Base-by-base conservation (phyloP, 352 stramenopile genomes). In the Pythium insidiosum region DNA sequence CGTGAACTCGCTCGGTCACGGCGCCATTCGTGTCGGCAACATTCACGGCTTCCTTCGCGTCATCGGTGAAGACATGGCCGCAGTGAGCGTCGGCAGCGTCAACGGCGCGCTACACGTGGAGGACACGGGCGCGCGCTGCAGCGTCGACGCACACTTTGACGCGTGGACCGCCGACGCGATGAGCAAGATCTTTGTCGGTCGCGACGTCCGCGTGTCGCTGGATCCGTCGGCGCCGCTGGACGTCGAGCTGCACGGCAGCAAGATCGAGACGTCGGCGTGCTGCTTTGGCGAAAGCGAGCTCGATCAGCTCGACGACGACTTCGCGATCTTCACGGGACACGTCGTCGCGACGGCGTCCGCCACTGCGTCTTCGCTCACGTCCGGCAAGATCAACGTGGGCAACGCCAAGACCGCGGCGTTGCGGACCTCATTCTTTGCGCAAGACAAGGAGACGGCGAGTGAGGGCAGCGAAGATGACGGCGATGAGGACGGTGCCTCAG, bases 341-440 rank as follows among this genome's bases (percentile, higher is more conserved):
- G 36, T 88, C 5, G 24, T 61, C 37, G 44, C 71, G 5, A 51
- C 53, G 18, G 41, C 61, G 5, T 36, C 30, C 16, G 16, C 46
- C 2, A 13, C 49, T 3, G 24, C 43, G 16, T 47, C 38, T 2
- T 16, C 34, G 2, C 57, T 58, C 21, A 25, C 53, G n/a, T 74
- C 67, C 0, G 79, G 75, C 13, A 88, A 88, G 49, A 88, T 91
- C 46, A 88, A 88, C 43, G 39, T 84, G n/a, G 50, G 61, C 10
- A 73, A 59, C 37, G 76, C 76, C 35, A 91, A 87, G 58, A 58
- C 64, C 16, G 62, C 73, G 1, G 79, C 79, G 0, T 66, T 88
- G 64, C 64, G 63, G 6, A 91, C 79, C n/a, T 91, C 79, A 2
- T 91, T 91, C 53, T 91, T 91, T 43, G 70, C 75, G 35, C 48